A percentile compares a stretch with the other conserved stretches of the same genome.
Evolutionary conservation across 2,329 filamentous ascomycete species (phyloP).

Genomic region (Monosporascus sp.): DNA sequence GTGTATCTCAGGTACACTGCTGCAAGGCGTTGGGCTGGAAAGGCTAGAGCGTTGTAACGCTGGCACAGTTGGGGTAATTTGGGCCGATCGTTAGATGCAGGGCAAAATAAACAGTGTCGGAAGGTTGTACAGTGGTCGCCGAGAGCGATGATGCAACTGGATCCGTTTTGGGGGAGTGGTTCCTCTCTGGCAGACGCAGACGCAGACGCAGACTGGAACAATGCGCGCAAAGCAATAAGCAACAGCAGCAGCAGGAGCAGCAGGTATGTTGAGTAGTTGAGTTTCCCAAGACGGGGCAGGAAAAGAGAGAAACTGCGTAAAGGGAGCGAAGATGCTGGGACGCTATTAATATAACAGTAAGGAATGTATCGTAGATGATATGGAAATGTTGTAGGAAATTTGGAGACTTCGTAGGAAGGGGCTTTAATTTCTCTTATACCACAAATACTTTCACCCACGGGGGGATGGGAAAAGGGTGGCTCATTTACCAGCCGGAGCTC

Average conservation of each 20-base stretch:
- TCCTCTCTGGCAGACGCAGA: background rate
- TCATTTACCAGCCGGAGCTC: background rate
- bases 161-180: constrained; percentile 10
- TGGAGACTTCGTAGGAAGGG: constrained; percentile 18
- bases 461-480: background rate
- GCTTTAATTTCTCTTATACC: constrained; percentile 28
- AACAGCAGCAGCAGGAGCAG: constrained; percentile 3
- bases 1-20: constrained; percentile 21
- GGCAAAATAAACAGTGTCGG: constrained; percentile 19
- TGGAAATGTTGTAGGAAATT: constrained; percentile 20
- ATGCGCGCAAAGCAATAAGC: background rate
- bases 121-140: constrained; percentile 22
- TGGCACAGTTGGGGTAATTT: constrained; percentile 1
- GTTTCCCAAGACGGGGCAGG: constrained; percentile 1
- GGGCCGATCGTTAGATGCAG: constrained; percentile 23
- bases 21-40: constrained; percentile 18
- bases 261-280: background rate
- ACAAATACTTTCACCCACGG: constrained; percentile 5
- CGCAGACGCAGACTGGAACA: too few species aligned
- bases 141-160: constrained; percentile 11
- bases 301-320: constrained; percentile 1
- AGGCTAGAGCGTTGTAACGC: constrained; percentile 17
- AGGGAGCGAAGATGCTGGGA: constrained; percentile 1
- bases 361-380: constrained; percentile 14
- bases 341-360: constrained; percentile 20